These are phyloP conservation scores for Epithemia pelagica DNA, from an alignment of 108 stramenopile species.

Conservation along the genomic window DNA sequence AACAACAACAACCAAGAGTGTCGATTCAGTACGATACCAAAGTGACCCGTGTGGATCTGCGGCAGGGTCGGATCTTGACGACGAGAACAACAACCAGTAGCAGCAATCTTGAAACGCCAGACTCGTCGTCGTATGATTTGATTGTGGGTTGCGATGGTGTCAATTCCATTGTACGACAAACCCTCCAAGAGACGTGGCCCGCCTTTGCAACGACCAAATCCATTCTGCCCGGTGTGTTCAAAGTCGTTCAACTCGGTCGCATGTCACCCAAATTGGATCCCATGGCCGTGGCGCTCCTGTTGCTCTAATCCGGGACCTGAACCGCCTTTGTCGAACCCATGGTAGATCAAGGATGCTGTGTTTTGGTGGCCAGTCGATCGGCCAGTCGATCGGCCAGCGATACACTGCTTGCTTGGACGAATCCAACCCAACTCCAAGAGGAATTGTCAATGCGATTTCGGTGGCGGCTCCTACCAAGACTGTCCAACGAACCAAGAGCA, in stretches of 20 bases:
- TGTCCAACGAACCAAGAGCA: too few relatives aligned
- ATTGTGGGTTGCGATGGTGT: constrained; percentile 71
- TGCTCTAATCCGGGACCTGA: constrained; percentile 38
- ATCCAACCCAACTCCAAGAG: too few relatives aligned
- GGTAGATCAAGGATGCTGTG: constrained; percentile 41
- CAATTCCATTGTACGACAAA: constrained; percentile 51
- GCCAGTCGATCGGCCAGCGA: too few relatives aligned
- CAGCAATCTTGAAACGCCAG: not conserved
- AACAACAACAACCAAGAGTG: not conserved
- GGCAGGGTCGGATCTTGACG: too few relatives aligned
- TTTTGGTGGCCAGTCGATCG: constrained; percentile 60
- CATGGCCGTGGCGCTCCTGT: constrained; percentile 40
- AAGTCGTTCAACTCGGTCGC: constrained; percentile 36
- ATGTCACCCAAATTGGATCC: constrained; percentile 53
- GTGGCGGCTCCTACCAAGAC: too few relatives aligned
- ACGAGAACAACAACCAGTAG: not conserved
- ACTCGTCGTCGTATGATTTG: constrained; percentile 54
- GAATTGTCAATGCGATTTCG: too few relatives aligned
- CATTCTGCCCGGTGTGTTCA: constrained; percentile 51
- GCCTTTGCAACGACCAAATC: constrained; percentile 25
- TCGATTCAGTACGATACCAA: not conserved
- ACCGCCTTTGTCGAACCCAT: constrained; percentile 70
- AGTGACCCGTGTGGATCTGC: not conserved
- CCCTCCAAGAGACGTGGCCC: constrained; percentile 15
- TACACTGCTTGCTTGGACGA: too few relatives aligned